phyloP scores from a whole-genome alignment of 73 alveolate genomes.

The Paramecium bursaria region DNA sequence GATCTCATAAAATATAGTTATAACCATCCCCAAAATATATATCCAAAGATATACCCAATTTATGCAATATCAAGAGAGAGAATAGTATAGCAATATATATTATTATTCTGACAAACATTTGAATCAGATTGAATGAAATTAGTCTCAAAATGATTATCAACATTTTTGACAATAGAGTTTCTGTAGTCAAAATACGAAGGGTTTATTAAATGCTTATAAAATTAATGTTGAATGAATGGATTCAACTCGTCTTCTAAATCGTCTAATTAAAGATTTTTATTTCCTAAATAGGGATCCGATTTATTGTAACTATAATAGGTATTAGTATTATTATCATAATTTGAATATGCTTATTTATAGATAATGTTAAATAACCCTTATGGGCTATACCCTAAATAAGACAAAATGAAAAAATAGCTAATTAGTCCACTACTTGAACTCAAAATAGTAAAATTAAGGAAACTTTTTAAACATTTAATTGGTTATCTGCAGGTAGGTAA shows the following conservation, averaged over 20 bases:
- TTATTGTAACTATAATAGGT: neutral
- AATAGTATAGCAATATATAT: neutral
- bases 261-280: neutral
- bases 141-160: neutral
- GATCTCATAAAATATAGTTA: too few relatives aligned
- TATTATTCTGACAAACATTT: slow-evolving; percentile 1
- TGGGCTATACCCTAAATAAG: slow-evolving; percentile 12
- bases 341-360: slow-evolving; percentile 23
- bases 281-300: slow-evolving; percentile 13
- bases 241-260: neutral
- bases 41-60: slow-evolving; percentile 16
- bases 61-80: slow-evolving; percentile 23
- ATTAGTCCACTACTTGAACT: slow-evolving; percentile 16
- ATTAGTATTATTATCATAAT: neutral
- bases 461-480: neutral
- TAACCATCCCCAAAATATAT: slow-evolving; percentile 53
- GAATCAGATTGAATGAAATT: neutral
- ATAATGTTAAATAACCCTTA: slow-evolving; percentile 15
- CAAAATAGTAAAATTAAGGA: neutral
- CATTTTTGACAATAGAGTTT: slow-evolving; percentile 27
- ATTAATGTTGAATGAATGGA: slow-evolving; percentile 5
- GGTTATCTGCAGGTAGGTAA: neutral
- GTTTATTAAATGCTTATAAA: slow-evolving; percentile 21
- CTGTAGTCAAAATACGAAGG: slow-evolving; percentile 5
- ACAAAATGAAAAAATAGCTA: slow-evolving; percentile 16